Evolutionary conservation across 345 rosid species (phyloP).

Genomic region (Geranium rotundifolium): DNA sequence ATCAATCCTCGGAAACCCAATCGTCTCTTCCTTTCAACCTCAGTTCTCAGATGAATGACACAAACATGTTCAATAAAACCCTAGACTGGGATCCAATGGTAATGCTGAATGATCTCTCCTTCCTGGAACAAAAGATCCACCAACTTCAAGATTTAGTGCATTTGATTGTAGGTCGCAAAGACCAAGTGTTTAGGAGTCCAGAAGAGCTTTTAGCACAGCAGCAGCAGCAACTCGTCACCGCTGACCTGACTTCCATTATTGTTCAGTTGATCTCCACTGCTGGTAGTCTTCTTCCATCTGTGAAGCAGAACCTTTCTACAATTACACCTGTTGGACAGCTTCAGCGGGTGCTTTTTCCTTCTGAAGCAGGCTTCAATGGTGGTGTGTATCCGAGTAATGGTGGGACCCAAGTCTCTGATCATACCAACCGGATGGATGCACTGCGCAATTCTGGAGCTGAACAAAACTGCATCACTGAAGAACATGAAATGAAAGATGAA

Average conservation of each 20-base stretch:
- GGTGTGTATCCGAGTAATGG: slow-evolving; percentile 21
- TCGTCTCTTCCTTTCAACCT: slow-evolving; percentile 16
- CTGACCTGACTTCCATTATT: slow-evolving; percentile 86
- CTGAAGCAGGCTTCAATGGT: slow-evolving; percentile 24
- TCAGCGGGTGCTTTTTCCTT: slow-evolving; percentile 35
- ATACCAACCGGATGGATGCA: slow-evolving; percentile 31
- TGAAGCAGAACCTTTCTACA: slow-evolving; percentile 46
- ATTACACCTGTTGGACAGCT: slow-evolving; percentile 30
- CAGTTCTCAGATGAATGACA: slow-evolving; percentile 24
- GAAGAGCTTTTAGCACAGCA: slow-evolving; percentile 46
- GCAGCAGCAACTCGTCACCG: slow-evolving; percentile 74
- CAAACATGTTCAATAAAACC: slow-evolving; percentile 24
- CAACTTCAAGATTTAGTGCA: slow-evolving; percentile 84
- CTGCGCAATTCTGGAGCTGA: slow-evolving; percentile 15
- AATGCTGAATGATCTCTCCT: slow-evolving; percentile 67
- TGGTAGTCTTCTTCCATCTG: slow-evolving; percentile 88
- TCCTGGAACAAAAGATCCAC: slow-evolving; percentile 80
- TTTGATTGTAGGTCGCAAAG: slow-evolving; percentile 41
- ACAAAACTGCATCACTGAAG: slow-evolving; percentile 32
- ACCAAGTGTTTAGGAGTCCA: slow-evolving; percentile 35
- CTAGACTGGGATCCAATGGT: slow-evolving; percentile 85
- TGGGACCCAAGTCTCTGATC: slow-evolving; percentile 27
- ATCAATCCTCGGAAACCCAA: slow-evolving; percentile 19
- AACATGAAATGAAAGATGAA: slow-evolving; percentile 77
- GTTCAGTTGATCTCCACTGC: slow-evolving; percentile 91